A percentile compares a stretch with the other conserved stretches of the same genome.
Evolutionary conservation across 192 early-diverging fungal genomes (phyloP).

Genomic region (Coemansia sp.): DNA sequence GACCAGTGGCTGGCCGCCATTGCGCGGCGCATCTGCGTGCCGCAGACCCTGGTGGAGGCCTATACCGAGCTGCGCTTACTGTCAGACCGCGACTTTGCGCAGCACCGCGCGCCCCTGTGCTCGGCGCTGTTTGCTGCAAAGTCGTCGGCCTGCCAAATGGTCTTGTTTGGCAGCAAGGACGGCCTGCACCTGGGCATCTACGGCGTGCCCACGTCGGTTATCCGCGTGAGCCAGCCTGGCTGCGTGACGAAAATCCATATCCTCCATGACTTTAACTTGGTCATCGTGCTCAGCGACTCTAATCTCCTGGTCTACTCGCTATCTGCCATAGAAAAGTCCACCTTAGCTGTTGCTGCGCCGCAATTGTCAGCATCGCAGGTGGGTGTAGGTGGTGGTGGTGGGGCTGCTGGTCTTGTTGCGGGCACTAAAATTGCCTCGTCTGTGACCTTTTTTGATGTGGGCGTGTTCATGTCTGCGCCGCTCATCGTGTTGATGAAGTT

Average conservation of each 20-base stretch:
- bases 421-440: conserved; percentile 48
- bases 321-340: conserved; percentile 37
- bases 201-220: conserved; percentile 50
- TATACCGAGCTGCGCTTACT: conserved; percentile 46
- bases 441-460: conserved; percentile 51
- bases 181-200: conserved; percentile 54
- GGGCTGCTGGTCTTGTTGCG: too few relatives aligned
- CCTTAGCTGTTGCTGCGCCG: not conserved
- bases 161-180: conserved; percentile 46
- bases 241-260: conserved; percentile 45
- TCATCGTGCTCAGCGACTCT: conserved; percentile 38
- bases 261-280: conserved; percentile 38
- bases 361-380: too few relatives aligned
- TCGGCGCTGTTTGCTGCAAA: conserved; percentile 41
- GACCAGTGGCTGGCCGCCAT: conserved; percentile 57
- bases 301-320: conserved; percentile 47
- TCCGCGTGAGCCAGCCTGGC: conserved; percentile 26
- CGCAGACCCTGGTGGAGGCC: conserved; percentile 55
- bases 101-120: conserved; percentile 38
- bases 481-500: conserved; percentile 51
- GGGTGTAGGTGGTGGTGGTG: too few relatives aligned
- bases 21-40: conserved; percentile 28
- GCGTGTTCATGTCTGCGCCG: conserved; percentile 34
- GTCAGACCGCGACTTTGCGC: conserved; percentile 50
- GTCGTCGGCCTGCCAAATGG: conserved; percentile 49